These are phyloP conservation scores for Didymella lethalis DNA, from an alignment of 2,329 filamentous ascomycete genomes.

Conservation along the genomic window DNA sequence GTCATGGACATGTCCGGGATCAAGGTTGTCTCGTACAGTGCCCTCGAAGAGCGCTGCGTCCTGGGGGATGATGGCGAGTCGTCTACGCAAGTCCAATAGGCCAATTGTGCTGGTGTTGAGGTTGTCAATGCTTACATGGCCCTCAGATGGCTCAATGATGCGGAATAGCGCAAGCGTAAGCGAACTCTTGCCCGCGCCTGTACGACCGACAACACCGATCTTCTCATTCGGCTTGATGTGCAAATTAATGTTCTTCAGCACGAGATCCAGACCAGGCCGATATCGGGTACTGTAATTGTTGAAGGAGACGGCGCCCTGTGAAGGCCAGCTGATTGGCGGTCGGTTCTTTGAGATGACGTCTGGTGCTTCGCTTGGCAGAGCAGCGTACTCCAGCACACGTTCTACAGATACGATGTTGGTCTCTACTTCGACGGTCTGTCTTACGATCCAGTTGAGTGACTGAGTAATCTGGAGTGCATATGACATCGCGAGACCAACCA, in stretches of 20 bases:
- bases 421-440: slow-evolving; percentile 99
- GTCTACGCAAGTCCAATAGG: slow-evolving; percentile 83
- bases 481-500: slow-evolving; percentile 93
- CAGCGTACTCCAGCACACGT: slow-evolving; percentile 93
- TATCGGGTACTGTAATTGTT: slow-evolving; percentile 95
- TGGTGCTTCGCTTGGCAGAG: slow-evolving; percentile 88
- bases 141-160: slow-evolving; percentile 86
- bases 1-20: slow-evolving; percentile 92
- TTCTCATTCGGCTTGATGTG: slow-evolving; percentile 97
- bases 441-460: slow-evolving; percentile 98
- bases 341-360: slow-evolving; percentile 90
- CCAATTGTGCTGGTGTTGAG: slow-evolving; percentile 92
- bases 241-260: slow-evolving; percentile 90
- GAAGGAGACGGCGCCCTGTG: slow-evolving; percentile 86
- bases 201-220: slow-evolving; percentile 95
- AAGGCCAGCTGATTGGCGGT: slow-evolving; percentile 89
- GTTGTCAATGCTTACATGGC: slow-evolving; percentile 86
- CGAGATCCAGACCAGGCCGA: slow-evolving; percentile 85
- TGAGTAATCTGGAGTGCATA: slow-evolving; percentile 97
- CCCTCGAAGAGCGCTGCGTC: slow-evolving; percentile 96
- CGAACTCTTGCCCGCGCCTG: slow-evolving; percentile 94
- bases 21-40: slow-evolving; percentile 91
- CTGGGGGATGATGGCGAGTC: slow-evolving; percentile 95
- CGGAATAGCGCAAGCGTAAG: slow-evolving; percentile 92
- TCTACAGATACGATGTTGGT: slow-evolving; percentile 99